phyloP scores from a whole-genome alignment of 2,329 filamentous ascomycete species.

The Ceratocystis lukuohia region DNA sequence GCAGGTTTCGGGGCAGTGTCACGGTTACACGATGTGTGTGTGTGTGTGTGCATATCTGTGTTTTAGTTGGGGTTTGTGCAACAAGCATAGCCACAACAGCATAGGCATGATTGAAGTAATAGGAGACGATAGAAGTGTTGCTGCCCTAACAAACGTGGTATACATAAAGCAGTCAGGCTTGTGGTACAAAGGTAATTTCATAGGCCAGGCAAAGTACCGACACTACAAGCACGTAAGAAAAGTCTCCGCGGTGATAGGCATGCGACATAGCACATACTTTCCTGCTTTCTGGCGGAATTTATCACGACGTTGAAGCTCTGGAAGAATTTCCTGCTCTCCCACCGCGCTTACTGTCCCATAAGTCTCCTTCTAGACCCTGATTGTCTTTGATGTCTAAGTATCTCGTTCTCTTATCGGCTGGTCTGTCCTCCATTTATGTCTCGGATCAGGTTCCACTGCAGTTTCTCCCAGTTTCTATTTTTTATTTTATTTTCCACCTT shows the following conservation, averaged over 20 bases:
- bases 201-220: too few species aligned
- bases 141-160: not conserved
- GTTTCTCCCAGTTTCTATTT: not conserved
- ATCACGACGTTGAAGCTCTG: too few species aligned
- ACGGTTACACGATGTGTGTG: not conserved
- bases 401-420: not conserved
- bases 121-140: not conserved
- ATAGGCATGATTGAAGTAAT: not conserved
- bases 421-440: not conserved
- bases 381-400: not conserved
- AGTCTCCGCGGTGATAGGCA: too few species aligned
- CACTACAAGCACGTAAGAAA: too few species aligned
- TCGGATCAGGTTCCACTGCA: not conserved
- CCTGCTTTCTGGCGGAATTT: too few species aligned
- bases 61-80: conserved; percentile 1
- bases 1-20: conserved; percentile 12
- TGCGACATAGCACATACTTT: too few species aligned
- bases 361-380: not conserved
- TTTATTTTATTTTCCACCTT: not conserved
- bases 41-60: not conserved
- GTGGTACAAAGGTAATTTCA: too few species aligned
- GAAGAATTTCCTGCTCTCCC: too few species aligned
- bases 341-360: too few species aligned
- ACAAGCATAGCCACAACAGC: conserved; percentile 4
- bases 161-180: too few species aligned